phyloP scores from a whole-genome alignment of 768 basidiomycete species.

The Agaricus subrufescens region DNA sequence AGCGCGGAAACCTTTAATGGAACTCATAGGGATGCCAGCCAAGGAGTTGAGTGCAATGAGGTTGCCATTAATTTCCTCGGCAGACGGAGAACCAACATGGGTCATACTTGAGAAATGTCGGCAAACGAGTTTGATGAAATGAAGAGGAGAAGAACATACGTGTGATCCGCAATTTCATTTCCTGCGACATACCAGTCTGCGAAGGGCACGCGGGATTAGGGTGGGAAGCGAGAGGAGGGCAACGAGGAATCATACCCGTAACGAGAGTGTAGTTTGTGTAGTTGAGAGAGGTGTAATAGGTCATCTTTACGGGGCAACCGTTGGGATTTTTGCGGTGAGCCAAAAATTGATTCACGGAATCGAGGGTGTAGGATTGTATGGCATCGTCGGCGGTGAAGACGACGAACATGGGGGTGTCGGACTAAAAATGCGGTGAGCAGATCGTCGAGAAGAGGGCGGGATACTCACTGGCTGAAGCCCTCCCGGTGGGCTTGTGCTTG shows the following conservation, averaged over 20 bases:
- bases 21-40: slow-evolving; percentile 64
- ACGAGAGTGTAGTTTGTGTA: slow-evolving; percentile 78
- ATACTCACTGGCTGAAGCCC: slow-evolving; percentile 57
- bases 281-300: slow-evolving; percentile 66
- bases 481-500: slow-evolving; percentile 69
- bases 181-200: slow-evolving; percentile 76
- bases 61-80: slow-evolving; percentile 72
- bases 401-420: slow-evolving; percentile 57
- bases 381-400: slow-evolving; percentile 79
- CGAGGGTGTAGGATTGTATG: slow-evolving; percentile 70
- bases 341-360: slow-evolving; percentile 71
- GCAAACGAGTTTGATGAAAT: background rate
- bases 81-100: slow-evolving; percentile 59
- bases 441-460: background rate
- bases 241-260: slow-evolving; percentile 32
- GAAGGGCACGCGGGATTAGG: slow-evolving; percentile 1
- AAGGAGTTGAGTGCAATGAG: slow-evolving; percentile 75
- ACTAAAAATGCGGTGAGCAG: background rate
- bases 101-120: slow-evolving; percentile 53
- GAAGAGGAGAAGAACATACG: slow-evolving; percentile 35
- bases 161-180: slow-evolving; percentile 80
- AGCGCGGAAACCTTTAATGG: slow-evolving; percentile 71
- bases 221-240: background rate
- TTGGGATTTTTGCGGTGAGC: slow-evolving; percentile 73
- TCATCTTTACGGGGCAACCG: slow-evolving; percentile 71